These are phyloP conservation scores for Aspergillus pseudonomiae DNA, from an alignment of 2,329 filamentous ascomycete species.

Conservation along the genomic window DNA sequence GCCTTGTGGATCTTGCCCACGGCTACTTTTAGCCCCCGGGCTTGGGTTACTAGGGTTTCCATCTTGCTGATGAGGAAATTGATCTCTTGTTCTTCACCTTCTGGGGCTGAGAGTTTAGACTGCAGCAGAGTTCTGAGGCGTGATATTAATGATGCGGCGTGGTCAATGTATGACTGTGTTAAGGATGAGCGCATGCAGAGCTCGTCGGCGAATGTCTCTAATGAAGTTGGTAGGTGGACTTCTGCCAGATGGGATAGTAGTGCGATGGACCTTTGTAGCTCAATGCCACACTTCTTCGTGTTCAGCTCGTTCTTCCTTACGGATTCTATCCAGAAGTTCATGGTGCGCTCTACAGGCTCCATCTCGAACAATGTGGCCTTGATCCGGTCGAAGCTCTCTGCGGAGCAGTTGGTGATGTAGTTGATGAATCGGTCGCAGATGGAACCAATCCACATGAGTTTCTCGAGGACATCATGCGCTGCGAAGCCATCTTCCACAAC, in stretches of 20 bases:
- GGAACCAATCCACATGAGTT: conserved; percentile 78
- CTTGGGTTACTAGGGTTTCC: conserved; percentile 72
- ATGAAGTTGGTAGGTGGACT: conserved; percentile 70
- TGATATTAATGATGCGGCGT: conserved; percentile 68
- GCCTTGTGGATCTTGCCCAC: conserved; percentile 76
- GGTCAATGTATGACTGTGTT: conserved; percentile 81
- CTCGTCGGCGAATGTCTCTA: conserved; percentile 76
- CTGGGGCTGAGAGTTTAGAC: conserved; percentile 59
- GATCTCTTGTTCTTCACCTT: conserved; percentile 70
- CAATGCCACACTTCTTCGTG: conserved; percentile 77
- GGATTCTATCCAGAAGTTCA: conserved; percentile 87
- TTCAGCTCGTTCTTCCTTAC: conserved; percentile 83
- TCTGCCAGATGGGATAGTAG: conserved; percentile 85
- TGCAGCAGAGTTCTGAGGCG: conserved; percentile 69
- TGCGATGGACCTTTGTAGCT: conserved; percentile 81
- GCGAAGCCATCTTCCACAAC: conserved; percentile 75
- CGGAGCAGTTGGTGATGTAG: conserved; percentile 75
- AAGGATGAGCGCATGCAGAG: conserved; percentile 75
- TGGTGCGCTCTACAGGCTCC: conserved; percentile 83
- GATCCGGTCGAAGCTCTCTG: conserved; percentile 76
- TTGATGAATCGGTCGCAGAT: conserved; percentile 85
- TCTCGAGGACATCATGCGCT: conserved; percentile 80
- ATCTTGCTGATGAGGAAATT: conserved; percentile 70
- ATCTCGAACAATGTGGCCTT: conserved; percentile 83
- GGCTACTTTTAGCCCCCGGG: conserved; percentile 81